phyloP scores from a whole-genome alignment of 148 eudicot species.

The Heliosperma pusillum region DNA sequence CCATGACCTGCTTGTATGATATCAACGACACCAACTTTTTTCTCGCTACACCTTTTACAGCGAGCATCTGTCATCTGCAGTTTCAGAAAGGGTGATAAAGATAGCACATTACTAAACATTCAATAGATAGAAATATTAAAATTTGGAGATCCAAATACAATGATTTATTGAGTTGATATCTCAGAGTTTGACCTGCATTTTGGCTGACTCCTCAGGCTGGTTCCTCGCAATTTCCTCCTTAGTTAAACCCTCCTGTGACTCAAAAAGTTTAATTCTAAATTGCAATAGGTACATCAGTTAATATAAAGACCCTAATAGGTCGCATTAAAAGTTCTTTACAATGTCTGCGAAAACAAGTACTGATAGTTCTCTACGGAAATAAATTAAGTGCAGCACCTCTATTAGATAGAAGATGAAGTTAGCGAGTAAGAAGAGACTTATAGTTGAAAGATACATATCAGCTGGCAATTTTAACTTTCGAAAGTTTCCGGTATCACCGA shows the following conservation, averaged over 20 bases:
- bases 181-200: constrained; percentile 55
- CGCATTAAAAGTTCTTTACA: not conserved
- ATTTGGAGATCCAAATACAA: constrained; percentile 1
- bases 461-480: not conserved
- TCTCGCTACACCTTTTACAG: constrained; percentile 80
- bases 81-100: constrained; percentile 7
- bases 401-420: not conserved
- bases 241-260: constrained; percentile 76
- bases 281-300: not conserved
- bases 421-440: not conserved
- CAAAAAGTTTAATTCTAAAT: constrained; percentile 3
- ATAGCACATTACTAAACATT: not conserved
- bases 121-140: not conserved
- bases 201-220: constrained; percentile 76
- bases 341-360: not conserved
- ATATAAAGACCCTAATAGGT: not conserved
- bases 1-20: constrained; percentile 80
- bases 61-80: constrained; percentile 97
- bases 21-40: constrained; percentile 68
- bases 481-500: not conserved
- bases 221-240: constrained; percentile 77
- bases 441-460: not conserved
- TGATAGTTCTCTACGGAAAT: not conserved
- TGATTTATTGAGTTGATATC: constrained; percentile 6
- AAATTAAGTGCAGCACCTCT: not conserved